A percentile compares a stretch with the other conserved stretches of the same genome.
These are phyloP conservation scores for Clarireedia monteithiana DNA, from an alignment of 2,329 filamentous ascomycete genomes.

Conservation along the genomic window DNA sequence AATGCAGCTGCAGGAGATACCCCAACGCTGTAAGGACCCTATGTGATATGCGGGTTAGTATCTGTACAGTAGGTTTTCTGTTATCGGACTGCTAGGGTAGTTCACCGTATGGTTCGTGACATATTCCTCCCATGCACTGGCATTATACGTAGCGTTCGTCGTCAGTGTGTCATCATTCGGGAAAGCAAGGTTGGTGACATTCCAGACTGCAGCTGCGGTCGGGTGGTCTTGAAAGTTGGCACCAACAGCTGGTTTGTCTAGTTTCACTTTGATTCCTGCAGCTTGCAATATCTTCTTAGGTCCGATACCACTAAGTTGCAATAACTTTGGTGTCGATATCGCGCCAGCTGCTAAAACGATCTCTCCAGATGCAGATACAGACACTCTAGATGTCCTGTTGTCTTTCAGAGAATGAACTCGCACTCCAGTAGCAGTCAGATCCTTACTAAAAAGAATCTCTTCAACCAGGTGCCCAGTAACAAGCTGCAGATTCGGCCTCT, in stretches of 20 bases:
- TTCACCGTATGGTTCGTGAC: background rate
- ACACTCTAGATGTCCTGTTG: background rate
- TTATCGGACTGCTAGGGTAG: background rate
- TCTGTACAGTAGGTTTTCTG: background rate
- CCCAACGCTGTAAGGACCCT: background rate
- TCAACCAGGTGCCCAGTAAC: background rate
- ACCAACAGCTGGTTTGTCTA: slow-evolving; percentile 20
- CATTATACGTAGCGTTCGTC: background rate
- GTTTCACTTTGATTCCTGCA: slow-evolving; percentile 13
- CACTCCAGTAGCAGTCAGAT: background rate
- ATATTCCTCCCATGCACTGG: background rate
- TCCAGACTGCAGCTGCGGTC: background rate
- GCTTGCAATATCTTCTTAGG: slow-evolving; percentile 8
- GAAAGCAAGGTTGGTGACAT: background rate
- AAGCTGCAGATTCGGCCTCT: background rate
- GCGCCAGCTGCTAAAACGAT: slow-evolving; percentile 40
- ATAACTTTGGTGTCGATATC: slow-evolving; percentile 37
- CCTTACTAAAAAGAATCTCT: background rate
- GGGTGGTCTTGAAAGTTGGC: slow-evolving; percentile 31
- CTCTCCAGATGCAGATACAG: slow-evolving; percentile 23
- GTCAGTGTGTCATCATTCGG: background rate
- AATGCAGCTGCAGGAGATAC: background rate
- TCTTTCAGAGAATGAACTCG: slow-evolving; percentile 1
- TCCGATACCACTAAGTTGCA: slow-evolving; percentile 38
- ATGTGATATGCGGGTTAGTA: background rate